These are phyloP conservation scores for Poterioochromonas sp. DNA, from an alignment of 352 stramenopile genomes.

Conservation along the genomic window DNA sequence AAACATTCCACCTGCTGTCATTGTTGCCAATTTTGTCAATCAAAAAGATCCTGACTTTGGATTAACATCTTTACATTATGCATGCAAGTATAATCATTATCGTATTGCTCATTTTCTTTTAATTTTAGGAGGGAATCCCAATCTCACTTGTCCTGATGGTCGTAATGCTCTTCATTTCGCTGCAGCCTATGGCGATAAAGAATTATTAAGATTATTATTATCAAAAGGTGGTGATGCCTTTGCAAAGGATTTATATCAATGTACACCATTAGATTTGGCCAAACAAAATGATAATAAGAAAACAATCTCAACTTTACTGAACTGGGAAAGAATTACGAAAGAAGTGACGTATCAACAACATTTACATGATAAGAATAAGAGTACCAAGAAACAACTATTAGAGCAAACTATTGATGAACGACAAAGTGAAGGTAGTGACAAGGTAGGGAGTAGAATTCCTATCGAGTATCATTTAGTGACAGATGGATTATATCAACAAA, in stretches of 20 bases:
- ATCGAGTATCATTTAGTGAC: background rate
- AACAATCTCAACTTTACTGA: background rate
- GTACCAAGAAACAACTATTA: too few species aligned
- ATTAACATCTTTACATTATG: slow-evolving; percentile 29
- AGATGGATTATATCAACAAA: background rate
- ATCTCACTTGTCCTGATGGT: background rate
- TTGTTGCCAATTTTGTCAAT: background rate
- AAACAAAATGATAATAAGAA: slow-evolving; percentile 29
- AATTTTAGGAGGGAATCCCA: background rate
- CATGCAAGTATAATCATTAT: background rate
- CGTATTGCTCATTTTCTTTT: background rate
- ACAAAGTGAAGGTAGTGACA: too few species aligned
- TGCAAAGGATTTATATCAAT: background rate
- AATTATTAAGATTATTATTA: slow-evolving; percentile 13
- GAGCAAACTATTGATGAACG: too few species aligned
- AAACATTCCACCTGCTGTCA: background rate
- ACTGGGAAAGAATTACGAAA: background rate
- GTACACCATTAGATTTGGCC: slow-evolving; percentile 17
- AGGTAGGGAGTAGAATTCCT: too few species aligned
- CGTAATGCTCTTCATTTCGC: slow-evolving; percentile 22
- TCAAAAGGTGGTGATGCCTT: background rate
- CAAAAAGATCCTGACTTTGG: slow-evolving; percentile 23
- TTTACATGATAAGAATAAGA: too few species aligned
- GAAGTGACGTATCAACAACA: too few species aligned
- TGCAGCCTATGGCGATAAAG: slow-evolving; percentile 16